phyloP scores from a whole-genome alignment of 768 basidiomycete genomes.

The Boletus pseudopeckii region DNA sequence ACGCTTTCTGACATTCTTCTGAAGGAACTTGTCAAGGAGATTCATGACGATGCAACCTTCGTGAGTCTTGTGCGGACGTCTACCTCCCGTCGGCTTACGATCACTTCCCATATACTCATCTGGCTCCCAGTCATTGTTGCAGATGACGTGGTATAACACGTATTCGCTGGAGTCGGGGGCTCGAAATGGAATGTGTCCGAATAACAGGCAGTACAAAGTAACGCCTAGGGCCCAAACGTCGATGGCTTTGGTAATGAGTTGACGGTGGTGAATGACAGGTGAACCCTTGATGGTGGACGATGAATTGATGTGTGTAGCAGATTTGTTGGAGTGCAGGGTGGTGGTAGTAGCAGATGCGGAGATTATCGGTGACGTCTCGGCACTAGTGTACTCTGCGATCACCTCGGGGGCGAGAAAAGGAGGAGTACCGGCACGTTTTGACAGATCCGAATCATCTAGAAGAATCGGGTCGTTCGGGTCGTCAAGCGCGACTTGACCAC shows the following conservation, averaged over 20 bases:
- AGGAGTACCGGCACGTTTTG: slow-evolving; percentile 91
- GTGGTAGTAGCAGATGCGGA: slow-evolving; percentile 29
- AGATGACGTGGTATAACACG: slow-evolving; percentile 75
- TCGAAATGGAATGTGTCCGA: slow-evolving; percentile 80
- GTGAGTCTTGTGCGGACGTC: slow-evolving; percentile 41
- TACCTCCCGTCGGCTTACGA: slow-evolving; percentile 57
- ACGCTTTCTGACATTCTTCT: slow-evolving; percentile 73
- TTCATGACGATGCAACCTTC: slow-evolving; percentile 65
- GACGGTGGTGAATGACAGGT: slow-evolving; percentile 29
- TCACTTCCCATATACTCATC: slow-evolving; percentile 73
- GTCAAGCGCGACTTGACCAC: slow-evolving; percentile 35
- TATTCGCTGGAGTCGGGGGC: slow-evolving; percentile 61
- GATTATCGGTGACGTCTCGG: slow-evolving; percentile 33
- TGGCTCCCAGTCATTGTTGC: slow-evolving; percentile 69
- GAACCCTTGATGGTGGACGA: slow-evolving; percentile 29
- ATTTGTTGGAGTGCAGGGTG: slow-evolving; percentile 31
- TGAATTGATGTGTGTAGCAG: slow-evolving; percentile 29
- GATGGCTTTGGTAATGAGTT: slow-evolving; percentile 84
- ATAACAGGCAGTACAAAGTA: slow-evolving; percentile 91
- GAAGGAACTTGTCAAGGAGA: slow-evolving; percentile 70
- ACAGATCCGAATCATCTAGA: slow-evolving; percentile 81
- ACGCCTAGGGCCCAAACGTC: slow-evolving; percentile 98
- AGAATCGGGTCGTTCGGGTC: slow-evolving; percentile 60
- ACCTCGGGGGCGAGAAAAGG: slow-evolving; percentile 97
- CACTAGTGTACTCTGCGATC: slow-evolving; percentile 59